These are phyloP conservation scores for Angomonas desouzai DNA, from an alignment of 208 protist genomes.

Conservation along the genomic window DNA sequence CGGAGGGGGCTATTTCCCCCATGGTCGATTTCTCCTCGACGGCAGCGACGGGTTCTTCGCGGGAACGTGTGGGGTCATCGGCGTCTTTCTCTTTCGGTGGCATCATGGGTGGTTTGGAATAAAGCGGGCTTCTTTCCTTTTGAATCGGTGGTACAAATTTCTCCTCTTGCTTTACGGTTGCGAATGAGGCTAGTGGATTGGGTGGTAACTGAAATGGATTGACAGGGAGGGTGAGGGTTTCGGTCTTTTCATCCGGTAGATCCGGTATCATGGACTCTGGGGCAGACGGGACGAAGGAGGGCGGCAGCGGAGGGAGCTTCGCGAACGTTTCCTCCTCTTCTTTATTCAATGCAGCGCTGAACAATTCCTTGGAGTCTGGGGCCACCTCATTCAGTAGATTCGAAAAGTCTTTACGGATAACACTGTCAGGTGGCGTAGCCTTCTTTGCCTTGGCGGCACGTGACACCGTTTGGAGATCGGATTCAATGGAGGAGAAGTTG, in stretches of 20 bases:
- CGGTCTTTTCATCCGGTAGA: not conserved
- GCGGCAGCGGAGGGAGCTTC: no score
- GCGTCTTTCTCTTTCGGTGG: no score
- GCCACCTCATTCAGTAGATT: conserved; percentile 10
- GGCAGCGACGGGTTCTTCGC: no score
- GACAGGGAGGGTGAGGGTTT: no score
- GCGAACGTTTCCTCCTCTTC: not conserved
- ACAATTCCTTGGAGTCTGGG: not conserved
- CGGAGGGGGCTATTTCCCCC: no score
- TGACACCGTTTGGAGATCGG: not conserved
- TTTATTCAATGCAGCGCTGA: not conserved
- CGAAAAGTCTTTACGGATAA: not conserved
- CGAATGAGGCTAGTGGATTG: not conserved
- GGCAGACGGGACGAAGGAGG: not conserved
- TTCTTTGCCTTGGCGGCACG: not conserved
- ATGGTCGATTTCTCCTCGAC: no score
- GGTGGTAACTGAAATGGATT: not conserved
- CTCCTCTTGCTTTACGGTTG: not conserved
- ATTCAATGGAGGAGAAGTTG: conserved; percentile 1
- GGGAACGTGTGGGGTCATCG: no score
- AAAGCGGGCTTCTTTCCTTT: no score
- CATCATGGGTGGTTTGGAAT: no score
- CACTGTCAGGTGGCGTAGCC: not conserved
- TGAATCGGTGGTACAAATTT: no score
- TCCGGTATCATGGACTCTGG: not conserved